phyloP scores from a whole-genome alignment of 306 rosid genomes.

The Amphicarpaea edgeworthii region DNA sequence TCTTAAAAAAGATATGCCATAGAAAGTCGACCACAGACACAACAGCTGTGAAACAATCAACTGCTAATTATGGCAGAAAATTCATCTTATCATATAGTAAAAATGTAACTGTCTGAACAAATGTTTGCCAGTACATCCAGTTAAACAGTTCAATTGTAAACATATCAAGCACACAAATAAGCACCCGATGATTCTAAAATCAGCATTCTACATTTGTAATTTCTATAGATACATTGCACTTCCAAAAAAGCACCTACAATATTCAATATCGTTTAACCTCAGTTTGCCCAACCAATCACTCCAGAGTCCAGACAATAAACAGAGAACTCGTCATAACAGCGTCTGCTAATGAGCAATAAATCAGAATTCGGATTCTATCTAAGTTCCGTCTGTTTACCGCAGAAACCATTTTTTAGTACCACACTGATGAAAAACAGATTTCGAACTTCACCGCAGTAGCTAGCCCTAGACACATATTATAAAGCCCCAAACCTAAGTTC shows the following conservation, averaged over 20 bases:
- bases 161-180: constrained; percentile 32
- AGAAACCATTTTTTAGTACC: constrained; percentile 8
- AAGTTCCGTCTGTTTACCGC: not conserved
- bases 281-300: constrained; percentile 38
- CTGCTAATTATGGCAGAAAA: constrained; percentile 26
- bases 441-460: constrained; percentile 18
- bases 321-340: not conserved
- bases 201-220: constrained; percentile 13
- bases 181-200: constrained; percentile 8
- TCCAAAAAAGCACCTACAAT: constrained; percentile 25
- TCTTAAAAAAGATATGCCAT: not conserved
- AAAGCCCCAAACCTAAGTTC: constrained; percentile 38
- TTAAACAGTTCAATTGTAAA: not conserved
- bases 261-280: constrained; percentile 16
- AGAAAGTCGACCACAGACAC: constrained; percentile 2
- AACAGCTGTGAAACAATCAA: constrained; percentile 5
- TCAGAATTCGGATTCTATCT: constrained; percentile 2
- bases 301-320: constrained; percentile 7
- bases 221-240: constrained; percentile 13
- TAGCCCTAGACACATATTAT: constrained; percentile 34
- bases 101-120: constrained; percentile 19
- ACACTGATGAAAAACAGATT: constrained; percentile 16
- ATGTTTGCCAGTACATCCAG: not conserved
- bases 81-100: constrained; percentile 12
- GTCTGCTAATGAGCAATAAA: constrained; percentile 6